These are phyloP conservation scores for Carallia brachiata DNA, from an alignment of 345 rosid genomes.

Conservation along the genomic window DNA sequence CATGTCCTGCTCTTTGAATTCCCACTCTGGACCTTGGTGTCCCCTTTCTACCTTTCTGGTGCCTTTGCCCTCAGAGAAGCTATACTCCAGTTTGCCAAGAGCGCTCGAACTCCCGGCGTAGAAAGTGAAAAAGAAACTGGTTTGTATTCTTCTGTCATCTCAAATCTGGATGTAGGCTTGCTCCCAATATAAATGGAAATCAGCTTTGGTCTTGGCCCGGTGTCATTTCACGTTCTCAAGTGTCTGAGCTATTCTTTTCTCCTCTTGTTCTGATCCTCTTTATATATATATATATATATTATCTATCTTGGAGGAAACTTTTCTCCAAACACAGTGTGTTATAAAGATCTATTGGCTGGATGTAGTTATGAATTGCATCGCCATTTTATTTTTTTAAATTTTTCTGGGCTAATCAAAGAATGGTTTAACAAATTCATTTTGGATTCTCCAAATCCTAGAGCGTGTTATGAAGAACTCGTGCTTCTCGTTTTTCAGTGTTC, in stretches of 20 bases:
- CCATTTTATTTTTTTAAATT: no score
- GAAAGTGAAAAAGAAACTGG: background rate
- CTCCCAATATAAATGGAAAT: constrained; percentile 27
- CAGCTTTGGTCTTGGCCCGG: background rate
- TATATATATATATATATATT: no score
- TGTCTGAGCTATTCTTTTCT: background rate
- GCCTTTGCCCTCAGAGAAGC: constrained; percentile 8
- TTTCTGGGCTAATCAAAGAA: no score
- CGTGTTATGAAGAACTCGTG: no score
- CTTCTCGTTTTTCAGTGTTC: no score
- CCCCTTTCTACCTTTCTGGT: constrained; percentile 15
- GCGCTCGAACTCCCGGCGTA: constrained; percentile 2
- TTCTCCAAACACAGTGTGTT: no score
- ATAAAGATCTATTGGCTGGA: no score
- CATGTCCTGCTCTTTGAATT: background rate
- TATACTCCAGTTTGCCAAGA: constrained; percentile 23
- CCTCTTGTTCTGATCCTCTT: no score
- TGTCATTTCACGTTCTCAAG: background rate
- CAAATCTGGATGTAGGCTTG: constrained; percentile 20
- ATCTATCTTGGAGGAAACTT: no score
- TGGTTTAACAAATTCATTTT: no score
- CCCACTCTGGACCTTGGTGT: background rate
- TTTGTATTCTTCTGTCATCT: constrained; percentile 10
- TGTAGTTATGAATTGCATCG: no score
- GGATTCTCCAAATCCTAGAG: no score